A percentile compares a stretch with the other conserved stretches of the same genome.
Evolutionary conservation across 768 basidiomycete genomes (phyloP).

Genomic region (Tricholomella constricta): DNA sequence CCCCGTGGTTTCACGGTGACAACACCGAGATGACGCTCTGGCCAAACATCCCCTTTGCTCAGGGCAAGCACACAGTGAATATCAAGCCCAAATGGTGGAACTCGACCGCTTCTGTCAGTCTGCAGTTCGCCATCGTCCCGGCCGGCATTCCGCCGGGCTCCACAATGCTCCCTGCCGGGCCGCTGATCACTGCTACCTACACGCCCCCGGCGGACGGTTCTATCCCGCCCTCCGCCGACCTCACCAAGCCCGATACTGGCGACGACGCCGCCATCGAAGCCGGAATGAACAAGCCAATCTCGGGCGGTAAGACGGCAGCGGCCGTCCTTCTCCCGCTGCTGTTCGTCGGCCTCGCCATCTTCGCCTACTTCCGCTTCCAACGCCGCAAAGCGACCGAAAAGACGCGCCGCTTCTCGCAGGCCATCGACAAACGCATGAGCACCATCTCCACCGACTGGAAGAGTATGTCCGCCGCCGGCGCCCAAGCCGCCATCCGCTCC

Average conservation of each 20-base stretch:
- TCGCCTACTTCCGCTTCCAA: constrained; percentile 53
- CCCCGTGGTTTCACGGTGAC: constrained; percentile 41
- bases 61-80: constrained; percentile 50
- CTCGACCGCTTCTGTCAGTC: constrained; percentile 41
- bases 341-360: constrained; percentile 43
- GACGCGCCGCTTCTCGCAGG: constrained; percentile 61
- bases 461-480: constrained; percentile 67
- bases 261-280: constrained; percentile 42
- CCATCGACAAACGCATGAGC: constrained; percentile 81
- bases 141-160: constrained; percentile 52
- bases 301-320: constrained; percentile 59
- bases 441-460: constrained; percentile 82
- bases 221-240: constrained; percentile 43
- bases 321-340: constrained; percentile 72
- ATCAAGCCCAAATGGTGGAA: constrained; percentile 77
- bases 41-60: constrained; percentile 47
- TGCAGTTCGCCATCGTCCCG: constrained; percentile 64
- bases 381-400: constrained; percentile 53
- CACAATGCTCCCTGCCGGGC: constrained; percentile 60
- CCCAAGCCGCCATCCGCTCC: constrained; percentile 70
- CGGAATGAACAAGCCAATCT: constrained; percentile 29
- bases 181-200: constrained; percentile 70
- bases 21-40: constrained; percentile 54
- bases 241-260: constrained; percentile 29
- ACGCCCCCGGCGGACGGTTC: constrained; percentile 40